Evolutionary conservation across 2,329 filamentous ascomycete genomes (phyloP).

Genomic region (Aschersonia sp.): DNA sequence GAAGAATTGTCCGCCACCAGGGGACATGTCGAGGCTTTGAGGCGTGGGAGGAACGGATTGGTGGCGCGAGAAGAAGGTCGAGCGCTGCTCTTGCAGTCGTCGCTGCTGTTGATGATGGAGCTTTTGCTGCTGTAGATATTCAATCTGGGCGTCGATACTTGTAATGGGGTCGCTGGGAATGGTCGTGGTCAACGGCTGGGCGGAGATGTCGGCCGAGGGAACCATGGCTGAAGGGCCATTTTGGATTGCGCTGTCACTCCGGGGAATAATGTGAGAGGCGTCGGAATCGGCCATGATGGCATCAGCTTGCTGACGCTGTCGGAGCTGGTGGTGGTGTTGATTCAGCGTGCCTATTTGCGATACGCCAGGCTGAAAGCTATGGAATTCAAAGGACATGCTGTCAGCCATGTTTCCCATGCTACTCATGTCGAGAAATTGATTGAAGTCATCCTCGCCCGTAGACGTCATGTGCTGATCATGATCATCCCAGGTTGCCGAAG

Average conservation of each 20-base stretch:
- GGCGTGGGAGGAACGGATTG: conserved; percentile 64
- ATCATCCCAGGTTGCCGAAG: conserved; percentile 37
- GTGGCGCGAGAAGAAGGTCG: conserved; percentile 38
- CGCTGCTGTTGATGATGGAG: conserved; percentile 46
- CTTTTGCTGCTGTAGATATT: conserved; percentile 50
- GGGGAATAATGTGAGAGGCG: conserved; percentile 14
- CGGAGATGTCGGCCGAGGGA: conserved; percentile 30
- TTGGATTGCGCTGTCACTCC: conserved; percentile 22
- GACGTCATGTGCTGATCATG: conserved; percentile 40
- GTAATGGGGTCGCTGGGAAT: conserved; percentile 36
- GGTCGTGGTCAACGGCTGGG: conserved; percentile 25
- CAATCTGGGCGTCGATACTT: conserved; percentile 51
- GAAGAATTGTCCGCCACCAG: conserved; percentile 42
- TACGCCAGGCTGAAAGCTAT: conserved; percentile 31
- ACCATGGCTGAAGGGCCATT: conserved; percentile 31
- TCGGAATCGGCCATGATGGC: conserved; percentile 20
- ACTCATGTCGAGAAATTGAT: conserved; percentile 49
- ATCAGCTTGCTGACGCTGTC: conserved; percentile 16
- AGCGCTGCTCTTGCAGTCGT: conserved; percentile 42
- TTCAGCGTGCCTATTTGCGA: conserved; percentile 16
- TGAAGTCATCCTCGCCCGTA: conserved; percentile 43
- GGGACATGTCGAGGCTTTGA: conserved; percentile 65
- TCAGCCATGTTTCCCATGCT: conserved; percentile 38
- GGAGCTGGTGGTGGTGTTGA: conserved; percentile 12
- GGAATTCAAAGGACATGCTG: conserved; percentile 45